phyloP scores from a whole-genome alignment of 805 yeast species.

The Pachysolen tannophilus region DNA sequence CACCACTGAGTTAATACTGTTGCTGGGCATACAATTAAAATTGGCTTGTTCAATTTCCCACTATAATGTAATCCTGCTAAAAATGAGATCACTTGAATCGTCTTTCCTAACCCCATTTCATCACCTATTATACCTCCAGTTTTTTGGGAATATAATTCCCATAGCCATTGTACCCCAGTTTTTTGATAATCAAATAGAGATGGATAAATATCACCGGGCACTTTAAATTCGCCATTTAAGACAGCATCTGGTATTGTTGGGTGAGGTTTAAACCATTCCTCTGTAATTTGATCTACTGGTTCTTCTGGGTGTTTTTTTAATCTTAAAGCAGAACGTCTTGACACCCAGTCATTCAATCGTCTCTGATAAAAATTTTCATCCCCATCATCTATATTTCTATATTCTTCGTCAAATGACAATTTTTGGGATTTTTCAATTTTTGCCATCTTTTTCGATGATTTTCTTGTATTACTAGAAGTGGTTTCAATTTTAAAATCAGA shows the following conservation, averaged over 20 bases:
- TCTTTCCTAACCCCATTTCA: slow-evolving; percentile 97
- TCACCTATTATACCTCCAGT: slow-evolving; percentile 97
- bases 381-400: slow-evolving; percentile 68
- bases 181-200: slow-evolving; percentile 87
- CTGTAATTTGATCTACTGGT: slow-evolving; percentile 18
- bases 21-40: slow-evolving; percentile 89
- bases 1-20: slow-evolving; percentile 97
- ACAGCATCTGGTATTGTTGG: slow-evolving; percentile 71
- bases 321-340: slow-evolving; percentile 39
- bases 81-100: slow-evolving; percentile 87
- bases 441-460: not conserved
- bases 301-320: slow-evolving; percentile 19
- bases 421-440: too few relatives aligned
- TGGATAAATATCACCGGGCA: slow-evolving; percentile 90
- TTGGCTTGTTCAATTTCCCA: slow-evolving; percentile 65
- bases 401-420: too few relatives aligned
- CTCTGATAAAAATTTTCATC: slow-evolving; percentile 55
- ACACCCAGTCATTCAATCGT: slow-evolving; percentile 55
- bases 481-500: slow-evolving; percentile 10
- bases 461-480: not conserved
- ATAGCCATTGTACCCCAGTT: slow-evolving; percentile 96
- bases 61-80: slow-evolving; percentile 87
- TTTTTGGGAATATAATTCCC: slow-evolving; percentile 83
- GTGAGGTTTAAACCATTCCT: slow-evolving; percentile 72
- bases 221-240: slow-evolving; percentile 55